Conservation (phyloP, 176 grass and related monocot species). For the Aegilops sharonensis region DNA sequence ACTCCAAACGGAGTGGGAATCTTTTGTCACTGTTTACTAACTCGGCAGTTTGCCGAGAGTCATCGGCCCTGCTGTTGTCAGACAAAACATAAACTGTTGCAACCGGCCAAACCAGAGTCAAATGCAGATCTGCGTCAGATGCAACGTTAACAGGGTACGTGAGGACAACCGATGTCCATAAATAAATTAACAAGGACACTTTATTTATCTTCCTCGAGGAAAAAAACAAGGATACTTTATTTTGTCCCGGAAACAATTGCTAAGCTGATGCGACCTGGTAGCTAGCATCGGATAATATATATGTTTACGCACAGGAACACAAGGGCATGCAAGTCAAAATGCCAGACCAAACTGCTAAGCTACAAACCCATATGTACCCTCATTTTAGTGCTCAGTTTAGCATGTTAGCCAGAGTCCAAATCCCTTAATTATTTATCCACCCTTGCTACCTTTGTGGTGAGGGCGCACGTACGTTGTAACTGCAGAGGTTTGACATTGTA, state of each 20-base stretch:
- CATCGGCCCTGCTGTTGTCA: slow-evolving; percentile 10
- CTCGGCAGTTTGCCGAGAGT: not conserved
- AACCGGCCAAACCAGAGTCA: slow-evolving; percentile 43
- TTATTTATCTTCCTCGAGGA: not conserved
- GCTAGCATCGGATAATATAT: not conserved
- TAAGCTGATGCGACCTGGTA: slow-evolving; percentile 14
- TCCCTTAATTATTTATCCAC: not conserved
- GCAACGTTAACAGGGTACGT: not conserved
- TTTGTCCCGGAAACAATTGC: slow-evolving; percentile 9
- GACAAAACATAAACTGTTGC: slow-evolving; percentile 12
- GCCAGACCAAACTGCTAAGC: slow-evolving; percentile 1
- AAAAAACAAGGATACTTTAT: not conserved
- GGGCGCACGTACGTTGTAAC: not conserved
- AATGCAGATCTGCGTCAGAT: slow-evolving; percentile 32
- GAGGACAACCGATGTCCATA: slow-evolving; percentile 14
- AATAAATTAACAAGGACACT: not conserved
- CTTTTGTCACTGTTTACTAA: slow-evolving; percentile 26
- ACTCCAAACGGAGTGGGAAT: slow-evolving; percentile 23
- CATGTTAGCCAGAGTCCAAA: slow-evolving; percentile 5
- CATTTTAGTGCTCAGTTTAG: not conserved
- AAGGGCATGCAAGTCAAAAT: slow-evolving; percentile 10
- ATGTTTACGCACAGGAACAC: not conserved
- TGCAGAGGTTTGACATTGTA: slow-evolving; percentile 40
- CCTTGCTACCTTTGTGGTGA: slow-evolving; percentile 16
- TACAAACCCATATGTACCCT: not conserved